Evolutionary conservation across 257 asterid species (phyloP), one percentile per base, ranked within the genome.

Genomic region (Anisodus acutangulus): DNA sequence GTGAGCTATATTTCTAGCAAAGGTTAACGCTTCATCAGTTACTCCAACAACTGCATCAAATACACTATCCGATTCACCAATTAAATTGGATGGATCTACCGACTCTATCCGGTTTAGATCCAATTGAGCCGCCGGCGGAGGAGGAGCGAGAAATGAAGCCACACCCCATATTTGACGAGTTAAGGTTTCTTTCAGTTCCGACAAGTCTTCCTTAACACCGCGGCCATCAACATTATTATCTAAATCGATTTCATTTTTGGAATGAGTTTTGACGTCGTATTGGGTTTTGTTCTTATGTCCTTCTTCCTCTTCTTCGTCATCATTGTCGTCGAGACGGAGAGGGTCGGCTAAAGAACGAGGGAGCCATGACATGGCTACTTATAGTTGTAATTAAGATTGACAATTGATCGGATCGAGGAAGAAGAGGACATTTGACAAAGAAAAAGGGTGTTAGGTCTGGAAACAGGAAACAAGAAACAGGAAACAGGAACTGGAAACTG

Each of bases 121-220:
- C 87, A 43, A 83, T 59, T 51, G 68, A 26, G 2, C 80, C 81
- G 66, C 85, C 74, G n/a, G 93, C 31, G 88, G 92, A 1, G 92
- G 95, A 0, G 93, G 95, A 35, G 76, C 98, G 76, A 94, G 93
- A 92, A 96, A 93, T 6, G 98, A 93, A 79, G 99, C 98, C 35
- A 96, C 95, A 12, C 98, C 99, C 98, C 98, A 92, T 12, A 96
- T 83, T 83, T 93, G 98, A 78, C 98, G 97, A 79, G 92, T 87
- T 78, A 96, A 85, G 80, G 94, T 90, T 79, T 96, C 95, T 78
- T 78, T 93, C 26, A 96, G 83, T 89, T 96, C 98, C 60, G 99
- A 94, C 59, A 96, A 86, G 91, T 94, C 98, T 83, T 92, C 98
- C 53, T 88, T 91, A 68, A 96, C 94, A 3, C 99, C 98, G 41